These are phyloP conservation scores for Calonectria pseudoreteaudii DNA, from an alignment of 2,329 filamentous ascomycete species.

Conservation along the genomic window DNA sequence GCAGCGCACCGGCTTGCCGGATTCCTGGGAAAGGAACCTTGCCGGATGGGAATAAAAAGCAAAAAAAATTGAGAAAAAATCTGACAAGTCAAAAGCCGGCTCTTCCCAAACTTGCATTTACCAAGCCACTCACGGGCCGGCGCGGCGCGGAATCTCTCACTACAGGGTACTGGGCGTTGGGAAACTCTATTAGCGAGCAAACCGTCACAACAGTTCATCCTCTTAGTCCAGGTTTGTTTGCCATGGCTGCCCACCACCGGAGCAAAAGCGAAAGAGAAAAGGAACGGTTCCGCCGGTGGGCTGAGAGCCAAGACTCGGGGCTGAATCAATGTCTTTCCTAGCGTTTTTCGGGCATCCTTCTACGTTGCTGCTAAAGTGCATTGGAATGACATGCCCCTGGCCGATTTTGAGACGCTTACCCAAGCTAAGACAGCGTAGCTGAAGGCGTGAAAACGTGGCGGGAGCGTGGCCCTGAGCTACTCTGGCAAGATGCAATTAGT, in stretches of 20 bases:
- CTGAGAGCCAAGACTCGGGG: constrained; percentile 2
- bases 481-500: constrained; percentile 17
- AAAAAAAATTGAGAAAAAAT: neutral
- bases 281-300: neutral
- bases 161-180: neutral
- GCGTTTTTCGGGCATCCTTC: constrained; percentile 7
- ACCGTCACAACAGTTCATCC: neutral
- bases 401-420: neutral
- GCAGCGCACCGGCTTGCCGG: constrained; percentile 13
- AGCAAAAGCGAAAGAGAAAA: neutral
- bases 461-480: constrained; percentile 26
- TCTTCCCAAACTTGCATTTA: constrained; percentile 8
- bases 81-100: constrained; percentile 36
- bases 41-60: constrained; percentile 11
- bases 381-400: constrained; percentile 3
- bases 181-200: constrained; percentile 2
- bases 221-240: neutral
- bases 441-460: constrained; percentile 30
- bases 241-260: neutral
- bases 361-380: neutral
- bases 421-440: constrained; percentile 9
- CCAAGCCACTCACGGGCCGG: constrained; percentile 35
- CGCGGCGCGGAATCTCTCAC: constrained; percentile 36
- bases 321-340: constrained; percentile 11
- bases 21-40: constrained; percentile 23